Base-by-base conservation (phyloP, 331 rosid genomes). In the Cydonia oblonga region DNA sequence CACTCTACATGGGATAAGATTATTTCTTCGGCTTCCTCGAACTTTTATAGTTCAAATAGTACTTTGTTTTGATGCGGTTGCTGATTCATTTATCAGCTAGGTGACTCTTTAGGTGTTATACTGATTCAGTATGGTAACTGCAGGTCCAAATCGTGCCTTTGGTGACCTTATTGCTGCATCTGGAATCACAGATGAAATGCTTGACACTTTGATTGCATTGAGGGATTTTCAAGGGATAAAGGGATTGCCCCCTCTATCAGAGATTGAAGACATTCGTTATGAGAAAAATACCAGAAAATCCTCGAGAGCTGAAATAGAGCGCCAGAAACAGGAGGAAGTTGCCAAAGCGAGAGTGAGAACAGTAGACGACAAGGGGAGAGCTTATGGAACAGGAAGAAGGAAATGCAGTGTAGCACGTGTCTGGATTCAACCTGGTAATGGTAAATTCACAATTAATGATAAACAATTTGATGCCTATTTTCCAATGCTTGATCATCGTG, bases 371-470 rank as follows among this genome's bases (percentile, higher is more conserved):
- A 89, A 91, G 71, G 98, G 92, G 56, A 89, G 98, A 80, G 87
- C 98, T 72, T 89, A 93, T 75, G 98, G 96, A 67, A 88, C 96
- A 12, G 97, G 98, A 79, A 87, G 96, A 83, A 91, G 98, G 87
- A 93, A 93, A 86, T 93, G 97, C 83, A 93, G 97, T 63, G 64
- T 91, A 70, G 98, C 98, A 49, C 92, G 96, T 75, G 97, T 93
- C 35, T 93, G 92, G 96, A 84, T 93, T 83, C 86, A 86, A 66
- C 96, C 98, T 46, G 97, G 98, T 53, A 73, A 87, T 67, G 98
- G 97, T 15, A 86, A 93, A 74, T 89, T 93, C 22, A 1, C 81
- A 3, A 89, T 93, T 63, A 93, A 91, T 28, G 97, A 89, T 44
- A 88, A 91, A 75, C 91, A 91, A 68, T 89, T 89, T 66, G 98